phyloP scores from a whole-genome alignment of 768 basidiomycete genomes.

The Suillus tomentosus region DNA sequence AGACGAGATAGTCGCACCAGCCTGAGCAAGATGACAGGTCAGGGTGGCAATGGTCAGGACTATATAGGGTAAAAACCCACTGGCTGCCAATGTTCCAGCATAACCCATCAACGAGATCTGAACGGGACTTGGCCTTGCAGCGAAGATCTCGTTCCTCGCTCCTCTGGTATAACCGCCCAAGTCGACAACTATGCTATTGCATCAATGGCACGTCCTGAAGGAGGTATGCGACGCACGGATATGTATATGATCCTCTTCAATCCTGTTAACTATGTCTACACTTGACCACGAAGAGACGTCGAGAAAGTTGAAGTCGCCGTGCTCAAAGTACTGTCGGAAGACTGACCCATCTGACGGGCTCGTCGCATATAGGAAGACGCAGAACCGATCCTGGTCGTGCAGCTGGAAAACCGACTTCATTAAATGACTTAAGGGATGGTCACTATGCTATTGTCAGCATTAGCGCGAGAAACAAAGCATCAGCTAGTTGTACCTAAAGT shows the following conservation, averaged over 20 bases:
- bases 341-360: slow-evolving; percentile 47
- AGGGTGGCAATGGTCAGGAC: neutral
- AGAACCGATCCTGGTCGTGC: slow-evolving; percentile 43
- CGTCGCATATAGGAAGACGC: slow-evolving; percentile 50
- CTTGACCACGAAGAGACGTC: slow-evolving; percentile 45
- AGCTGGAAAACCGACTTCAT: slow-evolving; percentile 52
- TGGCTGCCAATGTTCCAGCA: slow-evolving; percentile 47
- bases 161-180: slow-evolving; percentile 55
- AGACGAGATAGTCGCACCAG: slow-evolving; percentile 51
- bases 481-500: slow-evolving; percentile 40
- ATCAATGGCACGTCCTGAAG: neutral
- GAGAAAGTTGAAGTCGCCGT: slow-evolving; percentile 38
- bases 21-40: slow-evolving; percentile 25
- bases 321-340: slow-evolving; percentile 47
- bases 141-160: slow-evolving; percentile 53
- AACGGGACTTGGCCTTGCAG: slow-evolving; percentile 48
- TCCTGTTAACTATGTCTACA: slow-evolving; percentile 39
- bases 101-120: slow-evolving; percentile 55
- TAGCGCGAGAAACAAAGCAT: neutral
- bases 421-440: slow-evolving; percentile 53
- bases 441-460: slow-evolving; percentile 29
- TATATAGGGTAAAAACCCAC: slow-evolving; percentile 20
- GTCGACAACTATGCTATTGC: slow-evolving; percentile 39
- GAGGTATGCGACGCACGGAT: slow-evolving; percentile 36
- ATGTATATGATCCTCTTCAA: slow-evolving; percentile 46